Evolutionary conservation across 371 early-diverging fungal genomes (phyloP).

Genomic region (Apophysomyces ossiformis): DNA sequence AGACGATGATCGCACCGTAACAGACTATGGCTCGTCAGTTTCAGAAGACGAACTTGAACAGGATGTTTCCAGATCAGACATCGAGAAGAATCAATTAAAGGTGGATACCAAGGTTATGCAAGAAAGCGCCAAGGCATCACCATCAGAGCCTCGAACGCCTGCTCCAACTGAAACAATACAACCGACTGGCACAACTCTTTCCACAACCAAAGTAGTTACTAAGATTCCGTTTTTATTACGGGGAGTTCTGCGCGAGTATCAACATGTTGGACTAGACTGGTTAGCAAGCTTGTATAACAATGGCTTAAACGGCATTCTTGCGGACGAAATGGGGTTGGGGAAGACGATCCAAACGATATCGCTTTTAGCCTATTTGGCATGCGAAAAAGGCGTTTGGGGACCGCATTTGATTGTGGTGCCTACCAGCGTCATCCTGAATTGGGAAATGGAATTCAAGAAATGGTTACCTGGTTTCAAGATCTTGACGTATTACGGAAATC

Average conservation of each 20-base stretch:
- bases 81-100: neutral
- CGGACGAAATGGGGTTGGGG: conserved; percentile 99
- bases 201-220: conserved; percentile 54
- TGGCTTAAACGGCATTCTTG: conserved; percentile 95
- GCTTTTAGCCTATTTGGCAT: conserved; percentile 76
- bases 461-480: conserved; percentile 92
- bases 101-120: neutral
- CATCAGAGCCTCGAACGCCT: neutral
- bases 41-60: conserved; percentile 36
- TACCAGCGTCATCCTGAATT: conserved; percentile 91
- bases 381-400: conserved; percentile 76
- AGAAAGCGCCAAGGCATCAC: neutral
- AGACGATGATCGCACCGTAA: conserved; percentile 53
- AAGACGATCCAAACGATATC: conserved; percentile 98
- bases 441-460: conserved; percentile 93
- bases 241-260: conserved; percentile 76
- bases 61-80: conserved; percentile 4
- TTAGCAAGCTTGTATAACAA: conserved; percentile 92
- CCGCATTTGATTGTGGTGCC: conserved; percentile 94
- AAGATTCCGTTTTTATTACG: conserved; percentile 65
- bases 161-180: conserved; percentile 11
- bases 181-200: conserved; percentile 40
- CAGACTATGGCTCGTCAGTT: conserved; percentile 43
- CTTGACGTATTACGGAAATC: conserved; percentile 82
- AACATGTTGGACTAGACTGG: conserved; percentile 81